Percentiles rank a stretch among this genome's conserved stretches.
Conservation (phyloP, 1,284 basidiomycete species). For the Phaffia rhodozyma region DNA sequence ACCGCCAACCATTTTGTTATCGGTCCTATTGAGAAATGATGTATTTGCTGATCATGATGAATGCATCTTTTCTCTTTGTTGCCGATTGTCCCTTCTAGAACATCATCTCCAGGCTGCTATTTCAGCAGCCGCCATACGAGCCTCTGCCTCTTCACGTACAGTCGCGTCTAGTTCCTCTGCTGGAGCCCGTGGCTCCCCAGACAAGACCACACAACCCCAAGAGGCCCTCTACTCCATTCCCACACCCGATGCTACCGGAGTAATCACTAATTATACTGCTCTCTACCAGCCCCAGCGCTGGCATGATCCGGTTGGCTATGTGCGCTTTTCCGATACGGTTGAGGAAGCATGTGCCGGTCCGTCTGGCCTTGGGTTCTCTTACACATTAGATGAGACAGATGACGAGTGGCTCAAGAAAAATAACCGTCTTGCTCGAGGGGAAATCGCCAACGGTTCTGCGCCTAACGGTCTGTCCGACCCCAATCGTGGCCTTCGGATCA, state of each 20-base stretch:
- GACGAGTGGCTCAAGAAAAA: slow-evolving; percentile 85
- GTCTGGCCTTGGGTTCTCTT: slow-evolving; percentile 48
- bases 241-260: slow-evolving; percentile 75
- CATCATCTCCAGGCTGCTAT: slow-evolving; percentile 82
- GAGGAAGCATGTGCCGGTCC: slow-evolving; percentile 50
- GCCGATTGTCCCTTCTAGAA: slow-evolving; percentile 38
- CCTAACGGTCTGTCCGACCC: slow-evolving; percentile 18
- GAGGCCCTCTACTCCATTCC: slow-evolving; percentile 64
- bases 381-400: slow-evolving; percentile 95
- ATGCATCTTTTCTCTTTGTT: no score
- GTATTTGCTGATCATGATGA: no score
- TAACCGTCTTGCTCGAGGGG: slow-evolving; percentile 76
- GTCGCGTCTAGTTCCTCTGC: slow-evolving; percentile 12
- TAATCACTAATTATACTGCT: slow-evolving; percentile 52
- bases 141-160: slow-evolving; percentile 31
- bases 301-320: slow-evolving; percentile 65
- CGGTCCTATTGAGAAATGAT: no score
- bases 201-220: slow-evolving; percentile 6
- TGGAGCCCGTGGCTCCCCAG: slow-evolving; percentile 3
- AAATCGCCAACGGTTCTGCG: slow-evolving; percentile 45
- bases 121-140: slow-evolving; percentile 38
- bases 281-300: slow-evolving; percentile 59
- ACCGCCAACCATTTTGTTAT: no score
- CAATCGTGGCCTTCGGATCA: slow-evolving; percentile 19
- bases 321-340: slow-evolving; percentile 74